Evolutionary conservation across 1,284 basidiomycete species (phyloP).

Genomic region (Gastroboletus turbinatus): DNA sequence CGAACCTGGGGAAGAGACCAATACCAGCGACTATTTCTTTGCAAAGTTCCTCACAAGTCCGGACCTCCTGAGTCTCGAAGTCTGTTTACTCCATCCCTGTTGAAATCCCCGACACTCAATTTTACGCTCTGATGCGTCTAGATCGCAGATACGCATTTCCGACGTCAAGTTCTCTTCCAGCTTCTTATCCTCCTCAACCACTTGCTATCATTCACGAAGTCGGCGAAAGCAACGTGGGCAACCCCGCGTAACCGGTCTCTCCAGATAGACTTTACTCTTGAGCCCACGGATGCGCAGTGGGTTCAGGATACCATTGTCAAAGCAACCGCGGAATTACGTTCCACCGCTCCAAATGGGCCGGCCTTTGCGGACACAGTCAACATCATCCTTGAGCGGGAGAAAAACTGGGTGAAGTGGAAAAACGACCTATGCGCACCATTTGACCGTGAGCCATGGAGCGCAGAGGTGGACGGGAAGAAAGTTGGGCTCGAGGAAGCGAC

Average conservation of each 20-base stretch:
- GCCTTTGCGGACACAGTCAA: conserved; percentile 71
- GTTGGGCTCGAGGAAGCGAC: conserved; percentile 66
- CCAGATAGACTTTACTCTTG: conserved; percentile 78
- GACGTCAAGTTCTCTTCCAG: conserved; percentile 89
- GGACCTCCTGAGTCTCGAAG: conserved; percentile 84
- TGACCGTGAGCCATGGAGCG: conserved; percentile 64
- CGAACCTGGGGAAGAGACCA: conserved; percentile 47
- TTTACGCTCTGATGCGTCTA: conserved; percentile 32
- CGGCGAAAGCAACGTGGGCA: conserved; percentile 62
- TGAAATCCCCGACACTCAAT: conserved; percentile 4
- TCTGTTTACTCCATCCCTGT: conserved; percentile 32
- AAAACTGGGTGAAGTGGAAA: conserved; percentile 87
- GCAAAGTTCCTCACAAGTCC: conserved; percentile 89
- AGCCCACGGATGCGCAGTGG: conserved; percentile 67
- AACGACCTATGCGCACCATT: conserved; percentile 74
- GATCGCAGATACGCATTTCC: conserved; percentile 87
- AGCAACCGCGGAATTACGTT: conserved; percentile 67
- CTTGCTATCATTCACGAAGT: conserved; percentile 73
- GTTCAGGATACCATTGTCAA: conserved; percentile 66
- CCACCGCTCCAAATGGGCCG: conserved; percentile 73
- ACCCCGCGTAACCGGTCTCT: conserved; percentile 67
- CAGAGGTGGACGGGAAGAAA: conserved; percentile 46
- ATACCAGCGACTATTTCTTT: conserved; percentile 77
- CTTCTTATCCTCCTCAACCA: conserved; percentile 82
- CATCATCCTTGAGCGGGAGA: conserved; percentile 74